A percentile compares a stretch with the other conserved stretches of the same genome.
Evolutionary conservation across 2,329 filamentous ascomycete species (phyloP).

Genomic region (Aureobasidium sp.): DNA sequence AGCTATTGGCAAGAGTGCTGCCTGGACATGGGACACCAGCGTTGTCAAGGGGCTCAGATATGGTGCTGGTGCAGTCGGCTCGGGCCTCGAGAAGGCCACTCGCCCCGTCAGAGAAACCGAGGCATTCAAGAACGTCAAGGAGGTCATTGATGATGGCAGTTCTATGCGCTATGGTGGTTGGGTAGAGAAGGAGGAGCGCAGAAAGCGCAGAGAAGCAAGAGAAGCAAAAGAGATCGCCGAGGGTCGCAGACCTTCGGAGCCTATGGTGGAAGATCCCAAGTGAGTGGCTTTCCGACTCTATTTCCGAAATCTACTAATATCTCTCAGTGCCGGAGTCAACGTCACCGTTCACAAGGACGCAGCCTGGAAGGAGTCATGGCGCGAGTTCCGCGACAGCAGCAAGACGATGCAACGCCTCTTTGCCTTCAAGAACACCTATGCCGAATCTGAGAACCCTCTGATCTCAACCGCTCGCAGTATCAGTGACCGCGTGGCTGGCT

Average conservation of each 20-base stretch:
- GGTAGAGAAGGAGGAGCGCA: constrained; percentile 92
- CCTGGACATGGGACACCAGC: constrained; percentile 95
- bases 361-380: constrained; percentile 97
- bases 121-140: constrained; percentile 85
- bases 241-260: constrained; percentile 43
- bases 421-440: constrained; percentile 76
- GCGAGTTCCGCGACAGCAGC: constrained; percentile 84
- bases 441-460: constrained; percentile 94
- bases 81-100: constrained; percentile 88
- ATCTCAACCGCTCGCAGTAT: constrained; percentile 90
- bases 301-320: constrained; percentile 26
- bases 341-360: constrained; percentile 94
- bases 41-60: constrained; percentile 87
- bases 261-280: constrained; percentile 78
- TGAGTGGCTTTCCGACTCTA: constrained; percentile 45
- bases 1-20: constrained; percentile 80
- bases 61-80: constrained; percentile 77
- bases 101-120: constrained; percentile 90
- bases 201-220: constrained; percentile 66
- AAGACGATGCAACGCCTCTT: constrained; percentile 85
- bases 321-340: constrained; percentile 76
- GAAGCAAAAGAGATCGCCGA: constrained; percentile 54
- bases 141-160: constrained; percentile 94
- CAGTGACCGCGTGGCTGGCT: constrained; percentile 84
- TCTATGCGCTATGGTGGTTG: constrained; percentile 94